A percentile compares a stretch with the other conserved stretches of the same genome.
Evolutionary conservation across 192 early-diverging fungal species (phyloP).

Genomic region (Backusella mclennaniae): DNA sequence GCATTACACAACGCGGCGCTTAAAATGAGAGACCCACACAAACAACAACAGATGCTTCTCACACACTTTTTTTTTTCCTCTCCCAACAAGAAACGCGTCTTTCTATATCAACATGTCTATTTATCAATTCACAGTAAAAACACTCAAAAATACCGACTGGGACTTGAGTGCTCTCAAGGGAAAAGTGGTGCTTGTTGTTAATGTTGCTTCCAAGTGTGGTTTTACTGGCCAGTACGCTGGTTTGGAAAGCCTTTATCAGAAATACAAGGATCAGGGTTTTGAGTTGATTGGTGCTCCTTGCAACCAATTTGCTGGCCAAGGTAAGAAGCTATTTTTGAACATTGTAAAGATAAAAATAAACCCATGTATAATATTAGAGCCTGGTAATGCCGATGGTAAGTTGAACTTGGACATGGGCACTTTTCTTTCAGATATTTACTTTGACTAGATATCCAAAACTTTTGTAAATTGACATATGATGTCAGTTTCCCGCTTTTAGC

Average conservation of each 20-base stretch:
- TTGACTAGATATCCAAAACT: constrained; percentile 41
- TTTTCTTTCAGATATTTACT: neutral
- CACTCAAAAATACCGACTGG: constrained; percentile 26
- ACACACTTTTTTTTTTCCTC: neutral
- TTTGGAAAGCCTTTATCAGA: constrained; percentile 67
- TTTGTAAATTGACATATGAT: constrained; percentile 70
- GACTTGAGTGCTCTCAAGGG: constrained; percentile 23
- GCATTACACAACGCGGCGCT: too few species aligned
- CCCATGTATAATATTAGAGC: constrained; percentile 27
- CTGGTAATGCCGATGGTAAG: constrained; percentile 48
- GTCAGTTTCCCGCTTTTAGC: constrained; percentile 88
- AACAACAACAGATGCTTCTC: too few species aligned
- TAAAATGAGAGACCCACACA: too few species aligned
- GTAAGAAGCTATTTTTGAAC: constrained; percentile 7
- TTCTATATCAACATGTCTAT: neutral
- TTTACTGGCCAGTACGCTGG: constrained; percentile 78
- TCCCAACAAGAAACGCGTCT: neutral
- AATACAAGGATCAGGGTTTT: constrained; percentile 68
- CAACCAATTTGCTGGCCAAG: constrained; percentile 82
- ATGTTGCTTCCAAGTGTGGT: constrained; percentile 91
- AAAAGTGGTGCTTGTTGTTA: constrained; percentile 68
- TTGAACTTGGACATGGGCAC: neutral
- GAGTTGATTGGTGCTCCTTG: constrained; percentile 89
- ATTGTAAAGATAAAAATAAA: neutral
- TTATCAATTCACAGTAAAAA: constrained; percentile 29